Conservation (phyloP, 2,329 filamentous ascomycete genomes). For the Aspergillus aculeatus region DNA sequence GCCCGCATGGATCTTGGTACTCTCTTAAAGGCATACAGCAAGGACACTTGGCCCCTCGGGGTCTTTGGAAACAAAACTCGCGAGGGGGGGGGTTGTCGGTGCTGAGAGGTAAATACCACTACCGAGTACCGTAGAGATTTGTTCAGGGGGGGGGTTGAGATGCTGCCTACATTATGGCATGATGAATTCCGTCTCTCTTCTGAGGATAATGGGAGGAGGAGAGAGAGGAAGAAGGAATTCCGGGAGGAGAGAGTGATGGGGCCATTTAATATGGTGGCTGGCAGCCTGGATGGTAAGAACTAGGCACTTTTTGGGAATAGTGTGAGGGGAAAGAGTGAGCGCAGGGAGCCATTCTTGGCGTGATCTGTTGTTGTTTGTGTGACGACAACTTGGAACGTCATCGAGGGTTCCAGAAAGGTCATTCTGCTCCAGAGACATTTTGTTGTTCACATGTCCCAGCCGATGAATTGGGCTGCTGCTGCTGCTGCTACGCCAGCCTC, state of each 20-base stretch:
- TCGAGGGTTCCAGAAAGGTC: not conserved
- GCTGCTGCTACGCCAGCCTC: not conserved
- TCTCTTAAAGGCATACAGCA: constrained; percentile 19
- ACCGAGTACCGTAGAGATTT: not conserved
- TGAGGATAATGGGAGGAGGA: not conserved
- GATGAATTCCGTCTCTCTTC: not conserved
- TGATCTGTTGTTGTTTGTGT: not conserved
- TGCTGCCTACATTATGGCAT: constrained; percentile 5
- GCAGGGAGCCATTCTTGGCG: not conserved
- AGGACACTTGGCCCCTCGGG: constrained; percentile 13
- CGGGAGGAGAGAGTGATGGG: not conserved
- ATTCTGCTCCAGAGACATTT: too few relatives aligned
- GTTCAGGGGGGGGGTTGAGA: not conserved
- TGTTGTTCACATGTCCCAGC: too few relatives aligned
- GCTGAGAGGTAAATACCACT: constrained; percentile 18
- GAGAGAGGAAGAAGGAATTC: not conserved
- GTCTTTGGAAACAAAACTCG: not conserved
- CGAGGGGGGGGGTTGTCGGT: constrained; percentile 11
- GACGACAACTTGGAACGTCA: not conserved
- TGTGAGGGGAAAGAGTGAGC: not conserved
- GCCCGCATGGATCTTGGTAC: constrained; percentile 17
- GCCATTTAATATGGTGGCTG: not conserved
- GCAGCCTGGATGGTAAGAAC: not conserved
- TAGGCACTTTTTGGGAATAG: not conserved
- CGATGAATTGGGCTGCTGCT: too few relatives aligned